Base-by-base conservation (phyloP, 352 stramenopile genomes). In the Phytophthora vignae region DNA sequence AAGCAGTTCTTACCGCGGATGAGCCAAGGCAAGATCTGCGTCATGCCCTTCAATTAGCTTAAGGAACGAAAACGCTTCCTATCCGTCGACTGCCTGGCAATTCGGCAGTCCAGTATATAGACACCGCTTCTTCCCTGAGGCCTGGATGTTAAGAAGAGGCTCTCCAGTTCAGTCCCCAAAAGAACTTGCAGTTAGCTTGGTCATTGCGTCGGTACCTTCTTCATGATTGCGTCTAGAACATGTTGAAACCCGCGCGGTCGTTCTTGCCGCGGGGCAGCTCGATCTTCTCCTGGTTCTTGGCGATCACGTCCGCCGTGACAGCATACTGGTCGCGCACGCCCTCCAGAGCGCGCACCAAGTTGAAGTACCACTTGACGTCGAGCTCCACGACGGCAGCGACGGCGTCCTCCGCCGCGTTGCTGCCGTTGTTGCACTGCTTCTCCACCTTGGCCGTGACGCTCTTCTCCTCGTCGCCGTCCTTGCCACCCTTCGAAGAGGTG, bases 301-400 rank as follows among this genome's bases (percentile, higher is more conserved):
- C 60, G 55, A 95, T 80, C 33, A 90, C 66, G 73, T 96, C 87
- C 53, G 76, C 78, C 31, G 83, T 87, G 56, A 93, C 72, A 3
- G 83, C 84, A 77, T 96, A 96, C 59, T 91, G 81, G 69, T 95
- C 87, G 46, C 86, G 85, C 70, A 96, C 77, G 46, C 70, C 84
- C 60, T 95, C 87, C 7, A 96, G 80, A 14, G 78, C 75, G 49
- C 84, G 82, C 60, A 78, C 77, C 17, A 95, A 69, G 75, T 94
- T 93, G 44, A 90, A 92, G 64, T 87, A 92, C 89, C 89, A 96
- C 79, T 96, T 95, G 65, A 96, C 64, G 57, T 96, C 89, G 17
- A 96, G 59, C 38, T 88, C 87, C 17, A 93, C 82, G 55, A 94
- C 74, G 38, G 90, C 75, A 19, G 86, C 82, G n/a, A 90, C 22